Conservation (phyloP, 176 grass and related monocot species). For the Paspalum notatum region DNA sequence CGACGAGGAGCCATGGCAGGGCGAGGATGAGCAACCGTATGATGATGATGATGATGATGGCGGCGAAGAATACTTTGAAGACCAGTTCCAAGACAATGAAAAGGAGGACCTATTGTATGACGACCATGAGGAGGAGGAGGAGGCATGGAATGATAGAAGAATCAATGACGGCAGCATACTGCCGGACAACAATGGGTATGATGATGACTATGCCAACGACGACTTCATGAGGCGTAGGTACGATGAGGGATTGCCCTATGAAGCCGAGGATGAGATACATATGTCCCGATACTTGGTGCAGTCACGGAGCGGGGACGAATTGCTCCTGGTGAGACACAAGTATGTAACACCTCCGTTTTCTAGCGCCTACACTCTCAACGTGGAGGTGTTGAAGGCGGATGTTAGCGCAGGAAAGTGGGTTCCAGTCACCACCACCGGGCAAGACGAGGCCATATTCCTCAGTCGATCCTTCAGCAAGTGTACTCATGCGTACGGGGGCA, state of each 20-base stretch:
- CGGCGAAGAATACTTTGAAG: no score
- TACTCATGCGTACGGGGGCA: not conserved
- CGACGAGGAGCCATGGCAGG: not conserved
- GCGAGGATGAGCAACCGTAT: no score
- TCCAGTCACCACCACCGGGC: no score
- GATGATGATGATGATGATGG: no score
- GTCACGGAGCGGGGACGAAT: not conserved
- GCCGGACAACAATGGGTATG: no score
- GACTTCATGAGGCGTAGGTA: no score
- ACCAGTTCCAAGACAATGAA: no score
- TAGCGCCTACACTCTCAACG: not conserved
- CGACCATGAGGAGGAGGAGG: no score
- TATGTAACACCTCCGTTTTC: not conserved
- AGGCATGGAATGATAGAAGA: no score
- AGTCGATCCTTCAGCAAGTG: not conserved
- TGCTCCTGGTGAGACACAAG: not conserved
- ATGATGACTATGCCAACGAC: not conserved
- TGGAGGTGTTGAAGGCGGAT: not conserved
- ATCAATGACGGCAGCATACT: no score
- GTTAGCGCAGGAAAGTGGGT: not conserved
- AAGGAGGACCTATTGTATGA: no score
- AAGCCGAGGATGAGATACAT: not conserved
- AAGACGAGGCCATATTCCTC: not conserved
- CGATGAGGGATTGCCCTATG: not conserved
- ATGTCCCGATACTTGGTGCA: not conserved